Base-by-base conservation (phyloP, 768 basidiomycete species). In the Hygrophorus russula region DNA sequence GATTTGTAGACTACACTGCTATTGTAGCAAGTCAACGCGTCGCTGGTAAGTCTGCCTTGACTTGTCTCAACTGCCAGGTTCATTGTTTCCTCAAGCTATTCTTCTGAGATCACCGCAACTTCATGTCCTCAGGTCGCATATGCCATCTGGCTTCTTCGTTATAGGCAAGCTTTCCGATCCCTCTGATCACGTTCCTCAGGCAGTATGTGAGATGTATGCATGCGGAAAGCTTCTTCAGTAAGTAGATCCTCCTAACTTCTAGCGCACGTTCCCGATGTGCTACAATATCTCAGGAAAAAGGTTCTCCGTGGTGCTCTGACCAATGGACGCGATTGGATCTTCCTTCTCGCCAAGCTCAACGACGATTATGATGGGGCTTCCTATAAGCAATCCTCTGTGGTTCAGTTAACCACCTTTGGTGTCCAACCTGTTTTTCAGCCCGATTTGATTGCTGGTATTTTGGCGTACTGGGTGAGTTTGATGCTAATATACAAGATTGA, bases 221-320 rank as follows among this genome's bases (percentile, higher is more conserved):
- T 48, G 48, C 40, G 52, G 51, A 40, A 53, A 51, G 45, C 28
- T 41, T 44, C 49, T 51, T 24, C 35, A 48, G 50, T 53, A 48
- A 43, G 48, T 36, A 29, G 19, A 44, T 48, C 37, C 42, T 39
- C 20, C 47, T 15, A 37, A 24, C 30, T 37, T 48, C n/a, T 35
- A n/a, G 24, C 40, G 46, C 32, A 18, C 39, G 32, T 47, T 45
- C 37, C 44, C 33, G 41, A 49, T 42, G 34, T 41, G 32, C 5
- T 41, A 40, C 32, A 35, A 42, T 40, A 40, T 35, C 36, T 41
- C 45, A 56, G 55, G 44, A 52, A 48, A 51, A 33, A 47, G 29
- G 42, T 53, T 33, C 20, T 57, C 39, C 52, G 56, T 42, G 56
- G 56, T 33, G 56, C 51, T 46, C 48, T 57, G 47, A 55, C 55